These are phyloP conservation scores for Fusarium algeriense DNA, from an alignment of 2,329 filamentous ascomycete genomes.

Conservation along the genomic window DNA sequence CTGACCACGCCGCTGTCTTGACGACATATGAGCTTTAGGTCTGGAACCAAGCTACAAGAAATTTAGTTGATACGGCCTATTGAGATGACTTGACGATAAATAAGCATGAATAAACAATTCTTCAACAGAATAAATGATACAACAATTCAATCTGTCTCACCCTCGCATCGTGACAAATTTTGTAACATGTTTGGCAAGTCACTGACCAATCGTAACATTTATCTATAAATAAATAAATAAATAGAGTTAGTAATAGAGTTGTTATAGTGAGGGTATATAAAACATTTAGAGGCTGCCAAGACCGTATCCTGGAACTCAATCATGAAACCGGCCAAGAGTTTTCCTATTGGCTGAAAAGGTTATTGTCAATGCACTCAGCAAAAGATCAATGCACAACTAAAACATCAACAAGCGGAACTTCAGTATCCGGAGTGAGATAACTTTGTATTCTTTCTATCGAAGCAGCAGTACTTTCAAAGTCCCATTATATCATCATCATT, in stretches of 20 bases:
- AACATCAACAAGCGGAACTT: not conserved
- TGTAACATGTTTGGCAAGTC: not conserved
- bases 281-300: not conserved
- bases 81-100: slow-evolving; percentile 17
- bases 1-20: slow-evolving; percentile 55
- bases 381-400: not conserved
- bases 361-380: not conserved
- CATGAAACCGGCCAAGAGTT: slow-evolving; percentile 1
- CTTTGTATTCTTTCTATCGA: not conserved
- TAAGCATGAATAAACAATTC: slow-evolving; percentile 1
- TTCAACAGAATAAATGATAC: not conserved
- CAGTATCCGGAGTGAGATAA: slow-evolving; percentile 1
- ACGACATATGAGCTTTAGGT: slow-evolving; percentile 46
- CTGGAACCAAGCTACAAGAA: not conserved
- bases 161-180: rapidly evolving
- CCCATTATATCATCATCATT: slow-evolving; percentile 1
- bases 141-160: not conserved
- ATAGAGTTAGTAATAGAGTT: slow-evolving; percentile 3
- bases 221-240: slow-evolving; percentile 3
- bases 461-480: not conserved
- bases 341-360: not conserved
- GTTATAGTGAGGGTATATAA: not conserved
- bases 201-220: not conserved
- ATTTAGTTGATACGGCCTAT: not conserved
- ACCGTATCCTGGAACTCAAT: not conserved